These are phyloP conservation scores for Tylopilus intermedius DNA, from an alignment of 768 basidiomycete species.

Conservation along the genomic window DNA sequence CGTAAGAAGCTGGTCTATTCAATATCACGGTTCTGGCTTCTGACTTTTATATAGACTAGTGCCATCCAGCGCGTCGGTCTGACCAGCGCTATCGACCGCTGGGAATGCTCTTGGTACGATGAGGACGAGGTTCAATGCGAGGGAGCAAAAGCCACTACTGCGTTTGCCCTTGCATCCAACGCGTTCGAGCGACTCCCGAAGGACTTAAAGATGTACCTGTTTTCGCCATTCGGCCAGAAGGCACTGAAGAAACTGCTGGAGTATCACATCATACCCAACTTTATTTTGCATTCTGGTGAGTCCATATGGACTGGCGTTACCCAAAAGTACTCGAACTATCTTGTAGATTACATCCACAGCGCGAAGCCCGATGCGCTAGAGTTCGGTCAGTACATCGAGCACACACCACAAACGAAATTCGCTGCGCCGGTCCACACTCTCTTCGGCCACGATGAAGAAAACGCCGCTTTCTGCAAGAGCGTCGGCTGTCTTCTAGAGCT, in stretches of 20 bases:
- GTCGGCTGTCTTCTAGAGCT: neutral
- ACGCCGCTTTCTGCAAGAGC: neutral
- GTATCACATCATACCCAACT: conserved; percentile 11
- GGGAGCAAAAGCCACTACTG: conserved; percentile 5
- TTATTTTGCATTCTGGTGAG: conserved; percentile 8
- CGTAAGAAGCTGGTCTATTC: neutral
- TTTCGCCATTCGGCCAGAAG: conserved; percentile 12
- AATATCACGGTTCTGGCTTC: neutral
- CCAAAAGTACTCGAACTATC: neutral
- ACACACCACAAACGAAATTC: neutral
- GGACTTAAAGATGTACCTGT: conserved; percentile 7
- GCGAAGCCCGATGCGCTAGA: neutral
- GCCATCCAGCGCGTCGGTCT: conserved; percentile 12
- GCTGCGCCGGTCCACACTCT: neutral
- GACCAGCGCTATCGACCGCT: conserved; percentile 5
- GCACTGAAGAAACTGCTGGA: conserved; percentile 12
- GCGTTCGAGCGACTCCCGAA: conserved; percentile 10
- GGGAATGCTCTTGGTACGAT: neutral
- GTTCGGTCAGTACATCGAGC: neutral
- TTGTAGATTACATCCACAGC: conserved; percentile 12
- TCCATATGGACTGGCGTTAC: neutral
- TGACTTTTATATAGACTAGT: conserved; percentile 7
- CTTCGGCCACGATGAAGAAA: neutral
- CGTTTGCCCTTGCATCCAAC: conserved; percentile 4
- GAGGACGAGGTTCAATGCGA: neutral